These are phyloP conservation scores for Salix udensis DNA, from an alignment of 345 rosid species.

Conservation along the genomic window DNA sequence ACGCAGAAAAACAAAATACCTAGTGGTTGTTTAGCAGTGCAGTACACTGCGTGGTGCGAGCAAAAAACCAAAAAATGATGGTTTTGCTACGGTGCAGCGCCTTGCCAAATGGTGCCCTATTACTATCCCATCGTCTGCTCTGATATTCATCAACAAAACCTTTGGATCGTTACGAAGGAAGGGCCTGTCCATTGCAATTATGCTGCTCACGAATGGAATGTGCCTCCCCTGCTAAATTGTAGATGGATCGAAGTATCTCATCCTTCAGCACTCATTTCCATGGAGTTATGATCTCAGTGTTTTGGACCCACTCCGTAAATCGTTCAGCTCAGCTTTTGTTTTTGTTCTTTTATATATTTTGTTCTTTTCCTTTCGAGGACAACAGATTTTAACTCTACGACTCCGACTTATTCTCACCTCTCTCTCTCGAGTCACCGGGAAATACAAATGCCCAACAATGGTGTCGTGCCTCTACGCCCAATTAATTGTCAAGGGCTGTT, in stretches of 20 bases:
- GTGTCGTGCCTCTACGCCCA: background rate
- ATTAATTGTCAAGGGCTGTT: background rate
- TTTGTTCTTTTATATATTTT: background rate
- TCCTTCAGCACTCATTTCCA: constrained; percentile 1
- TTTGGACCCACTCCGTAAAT: constrained; percentile 10
- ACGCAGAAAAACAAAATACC: too few species aligned
- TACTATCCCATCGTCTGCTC: too few species aligned
- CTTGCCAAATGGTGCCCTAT: too few species aligned
- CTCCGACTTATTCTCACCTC: background rate
- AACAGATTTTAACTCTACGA: background rate
- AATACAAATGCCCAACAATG: too few species aligned
- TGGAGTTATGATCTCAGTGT: background rate
- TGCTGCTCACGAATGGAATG: constrained; percentile 34
- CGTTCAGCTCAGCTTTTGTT: background rate
- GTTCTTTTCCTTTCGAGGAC: background rate
- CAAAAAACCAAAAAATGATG: too few species aligned
- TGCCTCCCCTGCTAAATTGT: constrained; percentile 18
- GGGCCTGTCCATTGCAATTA: constrained; percentile 15
- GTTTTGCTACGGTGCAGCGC: too few species aligned
- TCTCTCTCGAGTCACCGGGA: too few species aligned
- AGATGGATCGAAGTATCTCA: constrained; percentile 8
- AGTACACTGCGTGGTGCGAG: too few species aligned
- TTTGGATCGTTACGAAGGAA: background rate
- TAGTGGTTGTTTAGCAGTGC: too few species aligned
- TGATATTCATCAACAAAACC: too few species aligned